Evolutionary conservation across 495 filamentous ascomycete genomes (phyloP).

Genomic region (Aeminium ludgeri): DNA sequence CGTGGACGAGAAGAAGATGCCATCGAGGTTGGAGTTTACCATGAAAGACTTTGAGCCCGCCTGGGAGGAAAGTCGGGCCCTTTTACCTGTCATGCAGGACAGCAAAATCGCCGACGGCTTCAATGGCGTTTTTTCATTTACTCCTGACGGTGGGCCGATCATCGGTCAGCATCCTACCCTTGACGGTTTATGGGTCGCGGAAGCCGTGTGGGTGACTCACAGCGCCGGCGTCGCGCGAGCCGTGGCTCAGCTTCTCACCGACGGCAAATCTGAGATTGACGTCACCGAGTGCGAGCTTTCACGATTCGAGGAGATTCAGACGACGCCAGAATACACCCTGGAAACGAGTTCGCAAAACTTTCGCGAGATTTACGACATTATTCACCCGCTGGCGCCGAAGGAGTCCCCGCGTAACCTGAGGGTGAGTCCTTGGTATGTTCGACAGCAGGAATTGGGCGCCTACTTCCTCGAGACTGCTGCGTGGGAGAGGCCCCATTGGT

Average conservation of each 20-base stretch:
- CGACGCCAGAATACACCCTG: conserved; percentile 28
- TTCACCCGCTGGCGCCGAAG: conserved; percentile 34
- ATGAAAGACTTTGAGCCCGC: conserved; percentile 33
- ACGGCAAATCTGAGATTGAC: conserved; percentile 30
- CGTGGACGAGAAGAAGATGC: conserved; percentile 37
- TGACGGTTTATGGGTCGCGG: conserved; percentile 36
- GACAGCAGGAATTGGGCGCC: conserved; percentile 31
- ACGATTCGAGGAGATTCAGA: conserved; percentile 34
- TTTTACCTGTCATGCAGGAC: conserved; percentile 29
- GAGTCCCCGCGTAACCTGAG: conserved; percentile 32
- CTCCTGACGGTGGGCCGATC: conserved; percentile 35
- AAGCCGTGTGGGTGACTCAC: conserved; percentile 40
- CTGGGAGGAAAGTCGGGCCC: conserved; percentile 29
- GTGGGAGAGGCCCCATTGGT: conserved; percentile 38
- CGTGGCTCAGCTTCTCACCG: conserved; percentile 32
- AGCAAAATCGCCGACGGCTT: conserved; percentile 33
- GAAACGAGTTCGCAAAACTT: conserved; percentile 37
- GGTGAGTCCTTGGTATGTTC: conserved; percentile 30
- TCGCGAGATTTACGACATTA: conserved; percentile 35
- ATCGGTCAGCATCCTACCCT: conserved; percentile 32
- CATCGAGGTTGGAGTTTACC: conserved; percentile 34
- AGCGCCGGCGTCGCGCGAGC: conserved; percentile 36
- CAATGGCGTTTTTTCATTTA: conserved; percentile 38
- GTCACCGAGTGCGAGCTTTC: conserved; percentile 33
- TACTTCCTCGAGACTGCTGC: conserved; percentile 33